phyloP scores from a whole-genome alignment of 1,284 basidiomycete genomes.

The Coniferiporia sulphurascens region DNA sequence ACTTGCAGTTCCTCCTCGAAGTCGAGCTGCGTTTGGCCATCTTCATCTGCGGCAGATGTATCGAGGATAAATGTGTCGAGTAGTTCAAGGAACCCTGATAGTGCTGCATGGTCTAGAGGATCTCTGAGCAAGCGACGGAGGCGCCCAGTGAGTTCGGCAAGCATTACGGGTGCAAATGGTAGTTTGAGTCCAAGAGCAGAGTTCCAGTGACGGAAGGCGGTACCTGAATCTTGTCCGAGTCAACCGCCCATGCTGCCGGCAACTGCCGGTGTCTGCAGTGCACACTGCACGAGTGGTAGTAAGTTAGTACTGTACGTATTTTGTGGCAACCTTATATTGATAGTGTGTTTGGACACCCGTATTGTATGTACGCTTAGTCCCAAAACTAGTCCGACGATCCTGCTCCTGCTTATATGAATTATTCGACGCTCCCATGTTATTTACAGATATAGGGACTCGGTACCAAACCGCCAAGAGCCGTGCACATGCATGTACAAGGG shows the following conservation, averaged over 20 bases:
- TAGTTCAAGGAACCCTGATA: conserved; percentile 35
- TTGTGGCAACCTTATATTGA: too few relatives aligned
- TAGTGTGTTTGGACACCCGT: too few relatives aligned
- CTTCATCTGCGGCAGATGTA: conserved; percentile 41
- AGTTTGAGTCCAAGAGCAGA: neutral
- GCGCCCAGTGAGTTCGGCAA: conserved; percentile 11
- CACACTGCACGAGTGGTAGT: too few relatives aligned
- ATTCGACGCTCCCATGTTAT: neutral
- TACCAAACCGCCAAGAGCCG: neutral
- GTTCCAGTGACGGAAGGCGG: neutral
- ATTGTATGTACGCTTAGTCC: too few relatives aligned
- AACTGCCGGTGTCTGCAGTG: neutral
- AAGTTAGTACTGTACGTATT: too few relatives aligned
- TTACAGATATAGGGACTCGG: neutral
- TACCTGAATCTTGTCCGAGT: neutral
- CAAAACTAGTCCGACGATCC: too few relatives aligned
- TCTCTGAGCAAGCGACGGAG: conserved; percentile 6
- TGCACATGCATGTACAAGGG: too few relatives aligned
- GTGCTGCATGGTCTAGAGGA: neutral
- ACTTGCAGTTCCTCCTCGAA: conserved; percentile 64
- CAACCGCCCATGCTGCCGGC: neutral
- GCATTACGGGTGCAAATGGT: neutral
- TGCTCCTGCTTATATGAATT: neutral
- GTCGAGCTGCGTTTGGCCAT: conserved; percentile 39
- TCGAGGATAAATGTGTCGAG: conserved; percentile 52